Conservation (phyloP, 148 eudicot genomes). For the Mesembryanthemum crystallinum region DNA sequence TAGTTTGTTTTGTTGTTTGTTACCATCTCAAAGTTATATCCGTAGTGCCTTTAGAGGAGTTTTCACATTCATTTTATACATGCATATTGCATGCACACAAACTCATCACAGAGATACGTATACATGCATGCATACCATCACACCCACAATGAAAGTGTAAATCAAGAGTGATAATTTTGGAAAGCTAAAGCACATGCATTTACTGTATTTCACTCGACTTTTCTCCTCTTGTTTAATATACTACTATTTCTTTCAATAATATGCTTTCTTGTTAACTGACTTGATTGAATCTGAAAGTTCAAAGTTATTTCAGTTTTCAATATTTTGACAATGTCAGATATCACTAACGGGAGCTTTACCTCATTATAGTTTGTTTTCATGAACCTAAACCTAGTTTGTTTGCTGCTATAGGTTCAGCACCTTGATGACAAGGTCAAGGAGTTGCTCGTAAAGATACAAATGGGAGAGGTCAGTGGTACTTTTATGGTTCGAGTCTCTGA, state of each 20-base stretch:
- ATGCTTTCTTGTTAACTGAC: not conserved
- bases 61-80: not conserved
- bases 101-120: not conserved
- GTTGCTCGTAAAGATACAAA: constrained; percentile 54
- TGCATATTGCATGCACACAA: not conserved
- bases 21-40: not conserved
- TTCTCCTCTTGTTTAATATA: not conserved
- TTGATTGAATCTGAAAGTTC: not conserved
- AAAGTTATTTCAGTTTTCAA: constrained; percentile 1
- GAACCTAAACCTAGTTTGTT: not conserved
- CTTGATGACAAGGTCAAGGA: constrained; percentile 62
- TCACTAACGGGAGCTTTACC: not conserved
- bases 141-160: not conserved
- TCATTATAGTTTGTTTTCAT: not conserved
- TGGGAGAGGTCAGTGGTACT: constrained; percentile 50
- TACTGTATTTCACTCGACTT: not conserved
- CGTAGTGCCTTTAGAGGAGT: not conserved
- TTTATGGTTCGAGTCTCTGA: not conserved
- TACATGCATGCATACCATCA: not conserved
- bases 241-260: not conserved
- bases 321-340: not conserved
- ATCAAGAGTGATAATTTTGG: not conserved
- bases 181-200: not conserved
- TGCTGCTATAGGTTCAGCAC: constrained; percentile 47
- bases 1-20: not conserved